Evolutionary conservation across 768 basidiomycete species (phyloP).

Genomic region (Termitomyces eurrhizus): DNA sequence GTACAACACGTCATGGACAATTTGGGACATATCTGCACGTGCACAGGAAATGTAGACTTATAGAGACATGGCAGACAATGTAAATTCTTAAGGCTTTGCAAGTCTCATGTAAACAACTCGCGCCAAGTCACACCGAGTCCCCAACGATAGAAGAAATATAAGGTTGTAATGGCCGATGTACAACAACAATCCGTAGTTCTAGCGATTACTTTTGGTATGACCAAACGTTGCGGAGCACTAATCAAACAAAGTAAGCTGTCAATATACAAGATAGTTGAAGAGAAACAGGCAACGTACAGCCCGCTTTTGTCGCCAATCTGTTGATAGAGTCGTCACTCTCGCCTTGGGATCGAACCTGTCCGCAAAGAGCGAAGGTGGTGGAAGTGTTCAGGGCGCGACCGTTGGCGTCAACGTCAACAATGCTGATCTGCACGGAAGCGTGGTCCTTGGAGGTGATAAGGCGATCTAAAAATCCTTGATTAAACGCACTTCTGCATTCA

Average conservation of each 20-base stretch:
- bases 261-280: not conserved
- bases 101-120: not conserved
- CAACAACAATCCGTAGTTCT: slow-evolving; percentile 12
- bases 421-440: slow-evolving; percentile 94
- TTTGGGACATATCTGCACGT: slow-evolving; percentile 3
- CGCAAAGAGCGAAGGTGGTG: slow-evolving; percentile 93
- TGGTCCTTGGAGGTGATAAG: slow-evolving; percentile 99
- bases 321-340: slow-evolving; percentile 97
- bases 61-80: not conserved
- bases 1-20: slow-evolving; percentile 9
- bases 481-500: not conserved
- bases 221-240: slow-evolving; percentile 97
- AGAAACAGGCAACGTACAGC: slow-evolving; percentile 59
- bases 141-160: not conserved
- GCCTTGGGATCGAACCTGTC: slow-evolving; percentile 89
- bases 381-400: slow-evolving; percentile 76
- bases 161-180: slow-evolving; percentile 11
- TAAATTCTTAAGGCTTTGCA: not conserved
- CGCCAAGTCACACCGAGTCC: not conserved
- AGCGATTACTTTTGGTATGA: slow-evolving; percentile 82
- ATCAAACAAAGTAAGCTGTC: not conserved
- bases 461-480: slow-evolving; percentile 58
- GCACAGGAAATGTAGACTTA: not conserved
- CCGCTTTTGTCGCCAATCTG: slow-evolving; percentile 91
- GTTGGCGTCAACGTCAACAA: slow-evolving; percentile 90